Conservation (phyloP, 805 yeast species). For the Nakazawaea siamensis region DNA sequence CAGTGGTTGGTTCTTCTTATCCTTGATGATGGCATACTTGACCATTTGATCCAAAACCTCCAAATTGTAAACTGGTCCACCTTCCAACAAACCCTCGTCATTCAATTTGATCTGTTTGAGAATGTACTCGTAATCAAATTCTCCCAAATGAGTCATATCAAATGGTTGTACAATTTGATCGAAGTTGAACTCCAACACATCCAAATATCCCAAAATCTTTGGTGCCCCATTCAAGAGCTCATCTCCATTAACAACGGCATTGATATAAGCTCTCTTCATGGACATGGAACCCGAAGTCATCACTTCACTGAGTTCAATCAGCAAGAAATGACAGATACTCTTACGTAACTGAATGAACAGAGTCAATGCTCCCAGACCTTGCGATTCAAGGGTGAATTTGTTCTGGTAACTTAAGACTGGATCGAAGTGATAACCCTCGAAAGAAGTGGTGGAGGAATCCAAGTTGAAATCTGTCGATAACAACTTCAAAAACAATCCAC, state of each 20-base stretch:
- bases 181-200: constrained; percentile 53
- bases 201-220: constrained; percentile 60
- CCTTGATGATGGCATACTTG: constrained; percentile 15
- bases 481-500: constrained; percentile 41
- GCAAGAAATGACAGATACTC: constrained; percentile 52
- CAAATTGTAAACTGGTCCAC: constrained; percentile 31
- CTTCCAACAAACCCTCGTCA: constrained; percentile 16
- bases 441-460: constrained; percentile 37
- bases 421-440: constrained; percentile 43
- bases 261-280: constrained; percentile 42
- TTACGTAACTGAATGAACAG: constrained; percentile 57
- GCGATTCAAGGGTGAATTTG: constrained; percentile 25
- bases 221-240: constrained; percentile 54
- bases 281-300: constrained; percentile 38
- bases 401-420: constrained; percentile 24
- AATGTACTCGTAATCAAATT: constrained; percentile 32
- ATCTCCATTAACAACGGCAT: constrained; percentile 40
- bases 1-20: constrained; percentile 3
- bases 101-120: constrained; percentile 28
- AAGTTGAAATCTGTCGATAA: constrained; percentile 47
- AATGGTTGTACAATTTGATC: constrained; percentile 34
- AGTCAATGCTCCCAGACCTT: constrained; percentile 44
- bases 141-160: constrained; percentile 23
- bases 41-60: constrained; percentile 26
- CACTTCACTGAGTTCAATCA: constrained; percentile 64